Evolutionary conservation across 768 basidiomycete species (phyloP), one percentile per base, ranked within the genome.

Genomic region (Serendipita vermifera): DNA sequence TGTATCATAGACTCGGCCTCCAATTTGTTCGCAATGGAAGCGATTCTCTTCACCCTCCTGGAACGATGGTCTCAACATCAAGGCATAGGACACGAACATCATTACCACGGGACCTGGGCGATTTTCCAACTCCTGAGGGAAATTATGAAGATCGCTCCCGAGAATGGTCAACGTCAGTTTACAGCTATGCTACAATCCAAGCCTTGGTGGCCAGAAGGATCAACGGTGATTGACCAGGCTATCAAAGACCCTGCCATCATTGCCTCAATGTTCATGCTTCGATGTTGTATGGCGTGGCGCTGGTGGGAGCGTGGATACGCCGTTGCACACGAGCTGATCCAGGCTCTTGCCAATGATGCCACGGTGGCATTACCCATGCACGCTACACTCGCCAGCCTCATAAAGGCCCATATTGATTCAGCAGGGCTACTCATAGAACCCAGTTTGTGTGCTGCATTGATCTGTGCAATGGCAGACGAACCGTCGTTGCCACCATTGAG

Each of bases 221-320:
- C 46, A 7, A 51, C 32, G 46, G 27, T n/a, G 15, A 7, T 51
- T 5, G 24, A 22, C 26, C 2, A 22, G 26, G n/a, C 46, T 31
- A 51, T 51, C 46, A 22, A 20, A 7, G 46, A 2, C 9, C 46
- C 27, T 11, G 22, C 5, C 11, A 51, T 31, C n/a, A 31, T 51
- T 31, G 17, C 9, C 7, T 51, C 29, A 7, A 29, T 51, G 9
- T 51, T 51, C 46, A 51, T 31, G 7, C 17, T 51, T n/a, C 46
- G 46, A 20, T 51, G 46, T 31, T 51, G 46, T 31, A 51, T 51
- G 7, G 29, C 24, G 15, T 51, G 46, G 46, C 9, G 46, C 2
- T 51, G 46, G 46, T 51, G 46, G 46, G 27, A 31, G 24, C 46
- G 46, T 24, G 46, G 24, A 4, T 51, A 51, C 27, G n/a, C n/a